Evolutionary conservation across 768 basidiomycete genomes (phyloP).

Genomic region (Phanerodontia chrysosporium): DNA sequence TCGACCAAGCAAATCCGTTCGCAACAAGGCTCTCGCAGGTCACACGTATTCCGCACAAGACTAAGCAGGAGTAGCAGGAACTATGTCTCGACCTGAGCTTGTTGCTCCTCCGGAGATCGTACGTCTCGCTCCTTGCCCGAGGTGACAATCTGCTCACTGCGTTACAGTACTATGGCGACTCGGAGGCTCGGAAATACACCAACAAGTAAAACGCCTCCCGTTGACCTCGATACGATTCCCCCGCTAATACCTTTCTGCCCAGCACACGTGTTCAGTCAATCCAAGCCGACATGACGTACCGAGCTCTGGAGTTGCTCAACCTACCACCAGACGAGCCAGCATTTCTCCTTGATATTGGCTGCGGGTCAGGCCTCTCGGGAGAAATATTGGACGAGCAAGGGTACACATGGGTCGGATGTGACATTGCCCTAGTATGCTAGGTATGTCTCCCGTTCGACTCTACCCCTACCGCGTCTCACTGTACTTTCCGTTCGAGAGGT

Average conservation of each 20-base stretch:
- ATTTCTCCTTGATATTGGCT: constrained; percentile 92
- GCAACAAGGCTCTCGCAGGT: background rate
- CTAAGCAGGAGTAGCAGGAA: background rate
- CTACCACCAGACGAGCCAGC: constrained; percentile 77
- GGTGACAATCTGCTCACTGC: background rate
- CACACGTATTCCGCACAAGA: background rate
- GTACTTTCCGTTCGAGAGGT: constrained; percentile 56
- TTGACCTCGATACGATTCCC: background rate
- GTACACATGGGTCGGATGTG: constrained; percentile 89
- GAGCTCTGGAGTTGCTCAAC: constrained; percentile 87
- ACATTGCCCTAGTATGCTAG: constrained; percentile 95
- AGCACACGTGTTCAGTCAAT: constrained; percentile 96
- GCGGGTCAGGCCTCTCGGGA: constrained; percentile 94
- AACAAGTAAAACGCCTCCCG: constrained; percentile 55
- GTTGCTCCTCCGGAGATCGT: constrained; percentile 73
- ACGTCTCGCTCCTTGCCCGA: constrained; percentile 23
- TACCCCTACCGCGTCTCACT: background rate
- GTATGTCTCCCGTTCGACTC: constrained; percentile 38
- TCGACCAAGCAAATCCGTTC: background rate
- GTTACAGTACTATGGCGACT: constrained; percentile 90
- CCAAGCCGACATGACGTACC: constrained; percentile 95
- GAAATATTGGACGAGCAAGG: constrained; percentile 96
- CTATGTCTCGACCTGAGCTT: constrained; percentile 64
- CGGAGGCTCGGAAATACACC: constrained; percentile 95
- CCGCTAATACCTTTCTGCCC: constrained; percentile 3